Conservation (phyloP, 768 basidiomycete species). For the Trametes cingulata region DNA sequence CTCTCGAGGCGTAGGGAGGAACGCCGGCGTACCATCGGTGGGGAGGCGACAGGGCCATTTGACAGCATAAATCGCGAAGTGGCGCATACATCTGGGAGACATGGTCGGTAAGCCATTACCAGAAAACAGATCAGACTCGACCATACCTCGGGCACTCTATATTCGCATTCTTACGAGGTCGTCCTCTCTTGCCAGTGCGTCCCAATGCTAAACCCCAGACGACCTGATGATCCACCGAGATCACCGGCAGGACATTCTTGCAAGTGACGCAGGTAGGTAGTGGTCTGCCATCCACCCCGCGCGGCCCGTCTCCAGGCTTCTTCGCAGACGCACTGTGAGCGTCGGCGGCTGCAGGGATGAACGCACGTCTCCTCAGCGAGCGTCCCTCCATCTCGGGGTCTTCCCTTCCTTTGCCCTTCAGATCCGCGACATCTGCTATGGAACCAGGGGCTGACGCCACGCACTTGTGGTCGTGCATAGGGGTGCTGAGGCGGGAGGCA, state of each 20-base stretch:
- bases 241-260: conserved; percentile 69
- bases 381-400: conserved; percentile 27
- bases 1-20: conserved; percentile 47
- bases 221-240: conserved; percentile 71
- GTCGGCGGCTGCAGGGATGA: conserved; percentile 11
- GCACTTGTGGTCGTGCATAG: conserved; percentile 18
- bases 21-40: conserved; percentile 45
- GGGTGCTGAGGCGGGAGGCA: conserved; percentile 18
- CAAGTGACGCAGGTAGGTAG: conserved; percentile 75
- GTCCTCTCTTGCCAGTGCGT: conserved; percentile 54
- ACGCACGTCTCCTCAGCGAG: conserved; percentile 24
- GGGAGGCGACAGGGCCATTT: conserved; percentile 70
- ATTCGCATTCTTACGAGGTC: conserved; percentile 40
- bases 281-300: conserved; percentile 65
- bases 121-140: too few species aligned
- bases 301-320: conserved; percentile 40
- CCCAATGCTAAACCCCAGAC: conserved; percentile 72
- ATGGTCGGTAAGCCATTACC: neutral
- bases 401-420: conserved; percentile 17
- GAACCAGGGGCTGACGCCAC: conserved; percentile 22
- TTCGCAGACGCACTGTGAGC: conserved; percentile 17
- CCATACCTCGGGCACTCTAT: conserved; percentile 78
- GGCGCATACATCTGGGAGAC: conserved; percentile 67
- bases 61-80: conserved; percentile 72
- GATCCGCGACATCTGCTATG: conserved; percentile 10